Evolutionary conservation across 2,329 filamentous ascomycete species (phyloP).

Genomic region (Delphinella strobiligena): DNA sequence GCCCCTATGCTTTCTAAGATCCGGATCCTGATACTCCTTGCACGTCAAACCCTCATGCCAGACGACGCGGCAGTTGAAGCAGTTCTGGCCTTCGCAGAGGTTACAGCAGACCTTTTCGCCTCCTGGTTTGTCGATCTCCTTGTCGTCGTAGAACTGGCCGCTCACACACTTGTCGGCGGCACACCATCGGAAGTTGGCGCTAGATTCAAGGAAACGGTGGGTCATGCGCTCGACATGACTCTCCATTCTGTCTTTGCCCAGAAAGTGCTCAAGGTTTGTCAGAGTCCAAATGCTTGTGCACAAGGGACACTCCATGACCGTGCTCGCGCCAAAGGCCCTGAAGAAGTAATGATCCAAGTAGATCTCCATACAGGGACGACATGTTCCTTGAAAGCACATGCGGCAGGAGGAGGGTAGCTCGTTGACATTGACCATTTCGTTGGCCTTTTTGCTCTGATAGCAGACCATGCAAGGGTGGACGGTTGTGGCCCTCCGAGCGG

Average conservation of each 20-base stretch:
- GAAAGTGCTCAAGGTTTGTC: not conserved
- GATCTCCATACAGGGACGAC: not conserved
- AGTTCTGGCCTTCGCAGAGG: slow-evolving; percentile 5
- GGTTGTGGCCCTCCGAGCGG: too few relatives aligned
- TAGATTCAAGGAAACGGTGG: slow-evolving; percentile 5
- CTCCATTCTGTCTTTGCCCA: not conserved
- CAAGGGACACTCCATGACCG: not conserved
- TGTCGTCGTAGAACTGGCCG: slow-evolving; percentile 5
- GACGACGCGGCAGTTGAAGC: slow-evolving; percentile 5
- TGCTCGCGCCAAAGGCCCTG: not conserved
- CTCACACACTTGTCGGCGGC: slow-evolving; percentile 5
- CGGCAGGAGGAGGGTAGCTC: not conserved
- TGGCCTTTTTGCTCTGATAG: too few relatives aligned
- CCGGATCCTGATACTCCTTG: slow-evolving; percentile 7
- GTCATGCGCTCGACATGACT: slow-evolving; percentile 2
- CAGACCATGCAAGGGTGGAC: too few relatives aligned
- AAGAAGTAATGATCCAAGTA: not conserved
- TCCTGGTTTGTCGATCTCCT: not conserved
- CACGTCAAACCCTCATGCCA: slow-evolving; percentile 9
- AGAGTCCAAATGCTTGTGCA: not conserved
- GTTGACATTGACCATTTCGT: too few relatives aligned
- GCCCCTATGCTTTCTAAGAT: slow-evolving; percentile 3
- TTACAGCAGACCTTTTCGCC: slow-evolving; percentile 5
- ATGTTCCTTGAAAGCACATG: not conserved
- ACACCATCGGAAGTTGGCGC: slow-evolving; percentile 8